phyloP scores from a whole-genome alignment of 306 rosid genomes.

The Sechiopsis laciniata region DNA sequence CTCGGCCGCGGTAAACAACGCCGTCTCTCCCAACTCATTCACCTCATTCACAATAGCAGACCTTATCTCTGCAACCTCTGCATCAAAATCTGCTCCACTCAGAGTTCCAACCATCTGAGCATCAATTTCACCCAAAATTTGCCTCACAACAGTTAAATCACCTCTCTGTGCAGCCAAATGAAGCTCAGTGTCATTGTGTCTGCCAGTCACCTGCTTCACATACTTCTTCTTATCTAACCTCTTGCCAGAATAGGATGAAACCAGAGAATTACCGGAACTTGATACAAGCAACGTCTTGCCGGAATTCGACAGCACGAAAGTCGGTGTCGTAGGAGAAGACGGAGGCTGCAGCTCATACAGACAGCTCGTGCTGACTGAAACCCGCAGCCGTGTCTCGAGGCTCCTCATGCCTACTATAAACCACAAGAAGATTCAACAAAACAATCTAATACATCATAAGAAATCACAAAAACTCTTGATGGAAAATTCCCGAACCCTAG shows the following conservation, averaged over 20 bases:
- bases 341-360: conserved; percentile 23
- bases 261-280: conserved; percentile 51
- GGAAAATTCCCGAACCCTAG: not conserved
- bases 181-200: conserved; percentile 74
- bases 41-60: conserved; percentile 69
- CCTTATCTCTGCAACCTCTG: conserved; percentile 55
- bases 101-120: conserved; percentile 56
- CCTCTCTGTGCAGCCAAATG: conserved; percentile 76
- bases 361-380: conserved; percentile 6
- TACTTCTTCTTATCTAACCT: conserved; percentile 61
- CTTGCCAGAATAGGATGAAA: conserved; percentile 49
- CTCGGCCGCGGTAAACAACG: conserved; percentile 63
- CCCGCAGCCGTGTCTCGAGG: conserved; percentile 27
- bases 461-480: not conserved
- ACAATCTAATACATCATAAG: too few species aligned
- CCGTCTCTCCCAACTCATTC: conserved; percentile 78
- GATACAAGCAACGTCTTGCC: conserved; percentile 40
- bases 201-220: conserved; percentile 79
- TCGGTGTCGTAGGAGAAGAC: conserved; percentile 42
- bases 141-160: conserved; percentile 36
- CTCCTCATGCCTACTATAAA: conserved; percentile 33
- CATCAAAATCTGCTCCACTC: conserved; percentile 58
- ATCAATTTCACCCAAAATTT: conserved; percentile 50
- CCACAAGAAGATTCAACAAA: not conserved
- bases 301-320: conserved; percentile 43